These are phyloP conservation scores for Blastocystis sp. DNA, from an alignment of 352 stramenopile genomes.

Conservation along the genomic window DNA sequence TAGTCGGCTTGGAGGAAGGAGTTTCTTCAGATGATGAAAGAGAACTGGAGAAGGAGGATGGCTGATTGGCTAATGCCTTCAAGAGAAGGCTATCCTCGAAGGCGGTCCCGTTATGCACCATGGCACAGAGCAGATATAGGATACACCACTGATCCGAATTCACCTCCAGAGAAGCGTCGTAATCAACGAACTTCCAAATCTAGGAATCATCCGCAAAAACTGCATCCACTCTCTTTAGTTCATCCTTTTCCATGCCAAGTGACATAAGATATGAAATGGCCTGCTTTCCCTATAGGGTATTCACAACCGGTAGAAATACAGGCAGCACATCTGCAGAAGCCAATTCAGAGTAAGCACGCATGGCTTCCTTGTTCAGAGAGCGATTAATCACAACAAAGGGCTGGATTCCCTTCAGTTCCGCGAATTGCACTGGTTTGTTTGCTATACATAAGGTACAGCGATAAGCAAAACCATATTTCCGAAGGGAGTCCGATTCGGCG, in stretches of 20 bases:
- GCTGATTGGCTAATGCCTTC: not conserved
- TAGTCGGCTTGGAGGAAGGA: not conserved
- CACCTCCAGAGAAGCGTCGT: not conserved
- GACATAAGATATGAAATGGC: constrained; percentile 8
- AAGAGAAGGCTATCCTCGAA: constrained; percentile 44
- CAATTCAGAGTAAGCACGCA: constrained; percentile 12
- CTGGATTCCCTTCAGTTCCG: constrained; percentile 20
- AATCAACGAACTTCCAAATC: constrained; percentile 64
- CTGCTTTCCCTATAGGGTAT: constrained; percentile 18
- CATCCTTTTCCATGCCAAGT: constrained; percentile 8
- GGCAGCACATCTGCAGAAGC: not conserved
- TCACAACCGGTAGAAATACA: not conserved
- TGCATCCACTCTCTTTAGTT: not conserved
- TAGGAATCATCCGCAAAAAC: not conserved
- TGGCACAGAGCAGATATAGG: constrained; percentile 16
- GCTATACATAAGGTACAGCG: not conserved
- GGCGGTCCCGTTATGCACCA: not conserved
- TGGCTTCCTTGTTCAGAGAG: not conserved
- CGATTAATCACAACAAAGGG: constrained; percentile 48
- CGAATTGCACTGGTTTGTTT: constrained; percentile 4
- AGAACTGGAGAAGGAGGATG: constrained; percentile 13
- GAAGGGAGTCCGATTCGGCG: not conserved
- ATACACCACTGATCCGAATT: constrained; percentile 38
- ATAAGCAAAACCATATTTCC: constrained; percentile 9
- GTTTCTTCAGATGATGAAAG: not conserved